These are phyloP conservation scores for Platanthera zijinensis DNA, from an alignment of 106 monocot genomes.

Conservation along the genomic window DNA sequence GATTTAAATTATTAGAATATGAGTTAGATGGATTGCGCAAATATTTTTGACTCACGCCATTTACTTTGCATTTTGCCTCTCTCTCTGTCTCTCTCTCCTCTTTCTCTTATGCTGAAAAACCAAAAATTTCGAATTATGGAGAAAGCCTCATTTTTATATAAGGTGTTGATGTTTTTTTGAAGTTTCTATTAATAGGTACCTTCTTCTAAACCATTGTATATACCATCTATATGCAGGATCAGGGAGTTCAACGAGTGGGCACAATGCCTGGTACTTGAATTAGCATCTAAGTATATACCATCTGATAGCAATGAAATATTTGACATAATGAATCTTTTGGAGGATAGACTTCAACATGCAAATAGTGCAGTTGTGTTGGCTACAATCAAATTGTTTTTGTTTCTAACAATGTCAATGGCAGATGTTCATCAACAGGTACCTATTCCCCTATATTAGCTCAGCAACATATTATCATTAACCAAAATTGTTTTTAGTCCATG, in stretches of 20 bases:
- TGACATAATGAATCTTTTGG: conserved; percentile 99
- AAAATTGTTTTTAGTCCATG: neutral
- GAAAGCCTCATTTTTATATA: neutral
- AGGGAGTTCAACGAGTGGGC: conserved; percentile 99
- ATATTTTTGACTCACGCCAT: neutral
- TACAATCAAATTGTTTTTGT: conserved; percentile 89
- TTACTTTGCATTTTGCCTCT: too few relatives aligned
- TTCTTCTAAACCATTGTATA: neutral
- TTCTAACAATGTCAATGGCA: conserved; percentile 96
- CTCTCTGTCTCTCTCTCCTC: too few relatives aligned
- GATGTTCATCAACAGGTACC: conserved; percentile 99
- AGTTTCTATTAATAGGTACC: neutral
- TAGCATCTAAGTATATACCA: conserved; percentile 88
- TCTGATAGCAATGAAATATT: conserved; percentile 85
- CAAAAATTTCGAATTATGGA: too few relatives aligned
- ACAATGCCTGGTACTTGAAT: conserved; percentile 93
- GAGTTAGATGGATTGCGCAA: neutral
- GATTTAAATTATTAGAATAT: too few relatives aligned
- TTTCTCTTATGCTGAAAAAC: too few relatives aligned
- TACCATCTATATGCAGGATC: conserved; percentile 67
- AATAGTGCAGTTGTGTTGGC: conserved; percentile 97
- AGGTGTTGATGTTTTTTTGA: neutral
- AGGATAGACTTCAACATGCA: conserved; percentile 98
- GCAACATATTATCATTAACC: neutral
- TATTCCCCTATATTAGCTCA: neutral